A percentile compares a stretch with the other conserved stretches of the same genome.
phyloP scores from a whole-genome alignment of 495 filamentous ascomycete genomes.

The Neurospora sp. region DNA sequence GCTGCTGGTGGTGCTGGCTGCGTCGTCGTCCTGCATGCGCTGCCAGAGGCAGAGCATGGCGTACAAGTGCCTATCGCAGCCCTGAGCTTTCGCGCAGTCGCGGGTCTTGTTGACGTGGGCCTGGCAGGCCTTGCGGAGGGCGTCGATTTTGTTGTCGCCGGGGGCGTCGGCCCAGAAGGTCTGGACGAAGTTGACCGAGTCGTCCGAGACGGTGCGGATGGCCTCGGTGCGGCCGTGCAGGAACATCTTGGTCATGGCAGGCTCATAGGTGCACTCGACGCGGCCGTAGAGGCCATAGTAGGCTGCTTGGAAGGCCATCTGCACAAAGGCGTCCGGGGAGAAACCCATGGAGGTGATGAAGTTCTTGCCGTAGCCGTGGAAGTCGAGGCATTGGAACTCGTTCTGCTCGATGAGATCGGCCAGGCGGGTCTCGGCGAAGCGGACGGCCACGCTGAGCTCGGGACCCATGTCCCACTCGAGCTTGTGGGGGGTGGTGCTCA shows the following conservation, averaged over 20 bases:
- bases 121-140: slow-evolving; percentile 71
- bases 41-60: slow-evolving; percentile 96
- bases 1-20: slow-evolving; percentile 41
- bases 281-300: slow-evolving; percentile 96
- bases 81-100: slow-evolving; percentile 82
- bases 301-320: slow-evolving; percentile 98
- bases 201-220: slow-evolving; percentile 73
- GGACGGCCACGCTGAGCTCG: slow-evolving; percentile 79
- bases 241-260: slow-evolving; percentile 93
- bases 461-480: slow-evolving; percentile 97
- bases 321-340: slow-evolving; percentile 93
- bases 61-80: slow-evolving; percentile 90
- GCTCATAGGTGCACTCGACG: slow-evolving; percentile 92
- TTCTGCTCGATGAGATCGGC: slow-evolving; percentile 95
- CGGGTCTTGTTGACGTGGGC: slow-evolving; percentile 72
- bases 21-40: slow-evolving; percentile 68
- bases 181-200: slow-evolving; percentile 75
- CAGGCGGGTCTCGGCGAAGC: slow-evolving; percentile 90
- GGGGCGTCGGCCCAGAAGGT: slow-evolving; percentile 93
- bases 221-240: slow-evolving; percentile 93
- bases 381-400: slow-evolving; percentile 89
- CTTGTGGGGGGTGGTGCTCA: slow-evolving; percentile 89
- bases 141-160: slow-evolving; percentile 69
- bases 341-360: slow-evolving; percentile 96
- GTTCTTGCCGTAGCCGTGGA: slow-evolving; percentile 84